These are phyloP conservation scores for Lepiota subincarnata DNA, from an alignment of 768 basidiomycete species.

Conservation along the genomic window DNA sequence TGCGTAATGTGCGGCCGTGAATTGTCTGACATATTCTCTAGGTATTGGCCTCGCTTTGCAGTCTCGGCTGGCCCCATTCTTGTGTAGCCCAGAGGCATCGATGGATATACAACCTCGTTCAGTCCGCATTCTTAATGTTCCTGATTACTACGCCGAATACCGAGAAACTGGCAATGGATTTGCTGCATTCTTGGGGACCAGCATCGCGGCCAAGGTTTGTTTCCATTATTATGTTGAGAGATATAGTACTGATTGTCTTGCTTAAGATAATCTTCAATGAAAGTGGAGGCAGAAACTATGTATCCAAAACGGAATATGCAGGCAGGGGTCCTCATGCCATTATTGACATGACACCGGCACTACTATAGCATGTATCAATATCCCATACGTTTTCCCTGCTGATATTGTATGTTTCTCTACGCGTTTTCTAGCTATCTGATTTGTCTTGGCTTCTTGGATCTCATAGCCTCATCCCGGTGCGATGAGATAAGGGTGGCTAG, in stretches of 20 bases:
- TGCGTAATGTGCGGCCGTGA: not conserved
- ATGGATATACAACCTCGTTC: conserved; percentile 71
- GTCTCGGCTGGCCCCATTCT: conserved; percentile 61
- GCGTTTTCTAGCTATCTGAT: not conserved
- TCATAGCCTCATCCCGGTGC: no score
- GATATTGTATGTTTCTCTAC: not conserved
- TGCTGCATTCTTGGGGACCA: conserved; percentile 76
- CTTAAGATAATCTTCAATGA: conserved; percentile 73
- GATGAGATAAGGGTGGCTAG: no score
- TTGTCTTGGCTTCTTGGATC: not conserved
- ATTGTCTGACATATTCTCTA: conserved; percentile 21
- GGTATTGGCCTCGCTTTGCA: conserved; percentile 68
- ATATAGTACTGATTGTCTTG: conserved; percentile 6
- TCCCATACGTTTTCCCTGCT: conserved; percentile 1
- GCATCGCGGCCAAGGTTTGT: conserved; percentile 80
- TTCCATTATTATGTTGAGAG: not conserved
- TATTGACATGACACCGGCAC: conserved; percentile 71
- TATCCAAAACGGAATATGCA: conserved; percentile 77
- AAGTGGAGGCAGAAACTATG: conserved; percentile 58
- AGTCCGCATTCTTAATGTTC: conserved; percentile 61
- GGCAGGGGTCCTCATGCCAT: conserved; percentile 69
- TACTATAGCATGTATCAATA: conserved; percentile 41
- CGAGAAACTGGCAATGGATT: conserved; percentile 79
- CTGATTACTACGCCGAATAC: conserved; percentile 91
- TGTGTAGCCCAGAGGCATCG: conserved; percentile 56